Conservation (phyloP, 257 asterid genomes). For the Jaltomata sinuosa region DNA sequence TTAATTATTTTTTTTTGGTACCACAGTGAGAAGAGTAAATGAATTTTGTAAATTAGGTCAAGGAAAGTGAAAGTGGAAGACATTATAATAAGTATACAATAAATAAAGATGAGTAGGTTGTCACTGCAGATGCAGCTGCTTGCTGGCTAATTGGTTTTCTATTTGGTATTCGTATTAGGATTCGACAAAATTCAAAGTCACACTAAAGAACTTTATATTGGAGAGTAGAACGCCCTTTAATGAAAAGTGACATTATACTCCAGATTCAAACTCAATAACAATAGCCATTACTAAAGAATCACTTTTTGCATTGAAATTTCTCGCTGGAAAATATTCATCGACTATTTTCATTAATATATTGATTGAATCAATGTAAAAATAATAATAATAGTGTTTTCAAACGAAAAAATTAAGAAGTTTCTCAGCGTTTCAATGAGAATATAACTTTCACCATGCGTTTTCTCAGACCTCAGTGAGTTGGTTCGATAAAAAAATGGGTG, state of each 20-base stretch:
- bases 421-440: too few species aligned
- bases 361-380: too few species aligned
- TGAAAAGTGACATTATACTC: not conserved
- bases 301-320: too few species aligned
- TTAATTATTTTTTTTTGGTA: not conserved
- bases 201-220: rapidly evolving
- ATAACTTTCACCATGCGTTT: too few species aligned
- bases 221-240: rapidly evolving
- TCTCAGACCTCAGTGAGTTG: too few species aligned
- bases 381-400: too few species aligned
- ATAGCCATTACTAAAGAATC: too few species aligned
- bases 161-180: not conserved
- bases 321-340: too few species aligned
- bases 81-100: not conserved
- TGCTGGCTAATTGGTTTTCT: not conserved
- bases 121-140: not conserved
- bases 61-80: not conserved
- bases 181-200: not conserved
- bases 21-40: not conserved
- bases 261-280: too few species aligned
- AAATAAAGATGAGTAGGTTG: not conserved
- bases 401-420: too few species aligned
- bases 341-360: too few species aligned
- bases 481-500: too few species aligned
- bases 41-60: not conserved